Evolutionary conservation across 768 basidiomycete species (phyloP), one percentile per base, ranked within the genome.

Genomic region (Boletus fagicola): DNA sequence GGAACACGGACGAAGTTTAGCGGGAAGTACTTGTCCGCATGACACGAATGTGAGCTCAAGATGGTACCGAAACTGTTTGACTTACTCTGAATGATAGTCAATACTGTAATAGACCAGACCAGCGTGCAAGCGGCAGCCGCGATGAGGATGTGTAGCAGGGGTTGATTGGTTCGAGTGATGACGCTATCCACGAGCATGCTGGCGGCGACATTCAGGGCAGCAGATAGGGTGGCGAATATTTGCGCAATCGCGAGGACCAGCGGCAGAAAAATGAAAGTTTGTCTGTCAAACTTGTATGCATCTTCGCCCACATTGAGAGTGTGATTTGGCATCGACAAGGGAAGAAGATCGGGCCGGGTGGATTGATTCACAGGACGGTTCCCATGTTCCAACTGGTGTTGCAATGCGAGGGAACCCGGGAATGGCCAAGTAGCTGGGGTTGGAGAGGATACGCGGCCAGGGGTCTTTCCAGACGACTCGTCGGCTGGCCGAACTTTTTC

Each of bases 361-460:
- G 22, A 52, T 46, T 36, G 51, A 36, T 31, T 39, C 6, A 49
- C 24, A 36, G 56, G 57, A 42, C 36, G 36, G 7, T 28, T 47
- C 26, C 20, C 24, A 28, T 2, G 39, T 18, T 39, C 26, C 13
- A 28, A 20, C 48, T 44, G 45, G 20, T 18, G 44, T 53, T 61
- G 65, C 33, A 60, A 47, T 20, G 63, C 62, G 9, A 72, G 68
- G 18, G 68, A 67, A 49, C 63, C 70, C 10, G 70, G 71, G 50
- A 72, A 72, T 22, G 71, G 71, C 71, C 71, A 73, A 1, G 70
- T 72, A 22, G 54, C 70, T 20, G 54, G 60, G 18, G 70, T 72
- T 28, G 71, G 68, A 36, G 72, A 72, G 24, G 70, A 70, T 35
- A 68, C 62, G 5, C 72, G 61, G 8, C 56, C 53, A 4, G 54